A percentile compares a stretch with the other conserved stretches of the same genome.
phyloP scores from a whole-genome alignment of 805 yeast species.

The Candida sithepensis region DNA sequence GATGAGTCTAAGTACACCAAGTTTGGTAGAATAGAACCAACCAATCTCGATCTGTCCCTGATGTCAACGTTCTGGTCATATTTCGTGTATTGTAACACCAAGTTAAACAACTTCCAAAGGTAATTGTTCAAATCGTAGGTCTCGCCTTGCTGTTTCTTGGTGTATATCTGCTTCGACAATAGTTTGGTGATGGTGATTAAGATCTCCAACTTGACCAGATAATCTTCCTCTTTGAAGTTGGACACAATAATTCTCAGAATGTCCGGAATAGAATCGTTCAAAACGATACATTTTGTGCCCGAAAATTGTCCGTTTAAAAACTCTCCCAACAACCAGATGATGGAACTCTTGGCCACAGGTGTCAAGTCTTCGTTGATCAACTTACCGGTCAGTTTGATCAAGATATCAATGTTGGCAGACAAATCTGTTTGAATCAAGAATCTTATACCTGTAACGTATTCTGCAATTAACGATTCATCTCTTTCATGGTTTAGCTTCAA shows the following conservation, averaged over 20 bases:
- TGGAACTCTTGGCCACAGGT: slow-evolving; percentile 65
- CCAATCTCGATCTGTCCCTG: slow-evolving; percentile 79
- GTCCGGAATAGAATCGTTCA: slow-evolving; percentile 62
- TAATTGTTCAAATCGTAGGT: slow-evolving; percentile 35
- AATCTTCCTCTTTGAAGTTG: slow-evolving; percentile 50
- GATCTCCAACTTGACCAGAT: slow-evolving; percentile 64
- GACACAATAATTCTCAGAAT: slow-evolving; percentile 57
- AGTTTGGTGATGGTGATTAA: slow-evolving; percentile 73
- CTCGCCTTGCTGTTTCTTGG: slow-evolving; percentile 27
- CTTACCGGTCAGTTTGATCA: slow-evolving; percentile 43
- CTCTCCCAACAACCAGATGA: slow-evolving; percentile 91
- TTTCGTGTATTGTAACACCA: slow-evolving; percentile 59
- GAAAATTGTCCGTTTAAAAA: slow-evolving; percentile 36
- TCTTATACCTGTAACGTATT: slow-evolving; percentile 69
- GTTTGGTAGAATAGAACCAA: slow-evolving; percentile 54
- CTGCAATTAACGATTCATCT: slow-evolving; percentile 44
- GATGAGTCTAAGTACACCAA: slow-evolving; percentile 33
- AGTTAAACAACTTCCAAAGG: slow-evolving; percentile 51
- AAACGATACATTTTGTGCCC: slow-evolving; percentile 11
- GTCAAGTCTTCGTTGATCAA: slow-evolving; percentile 19
- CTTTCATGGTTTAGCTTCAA: slow-evolving; percentile 31
- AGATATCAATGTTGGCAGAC: slow-evolving; percentile 47
- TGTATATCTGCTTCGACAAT: slow-evolving; percentile 51
- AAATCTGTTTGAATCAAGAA: slow-evolving; percentile 65
- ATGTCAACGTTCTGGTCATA: slow-evolving; percentile 75